These are phyloP conservation scores for Euphorbia lathyris DNA, from an alignment of 345 rosid species.

Conservation along the genomic window DNA sequence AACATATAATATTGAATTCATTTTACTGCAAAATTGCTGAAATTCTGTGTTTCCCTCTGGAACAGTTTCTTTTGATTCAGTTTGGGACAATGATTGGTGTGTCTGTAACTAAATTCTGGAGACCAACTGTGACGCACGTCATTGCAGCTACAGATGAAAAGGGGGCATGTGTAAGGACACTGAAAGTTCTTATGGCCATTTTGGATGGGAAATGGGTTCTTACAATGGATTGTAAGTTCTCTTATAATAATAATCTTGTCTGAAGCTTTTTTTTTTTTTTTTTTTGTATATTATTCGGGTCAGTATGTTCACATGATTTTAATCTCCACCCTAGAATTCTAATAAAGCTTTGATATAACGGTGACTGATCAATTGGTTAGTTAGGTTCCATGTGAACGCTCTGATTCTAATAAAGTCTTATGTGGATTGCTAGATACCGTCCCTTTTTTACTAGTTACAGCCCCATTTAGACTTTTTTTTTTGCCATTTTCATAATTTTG, in stretches of 20 bases:
- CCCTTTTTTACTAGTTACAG: too few relatives aligned
- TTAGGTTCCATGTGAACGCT: too few relatives aligned
- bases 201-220: slow-evolving; percentile 79
- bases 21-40: slow-evolving; percentile 1
- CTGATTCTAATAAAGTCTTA: too few relatives aligned
- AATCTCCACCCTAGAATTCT: too few relatives aligned
- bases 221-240: slow-evolving; percentile 60
- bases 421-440: too few relatives aligned
- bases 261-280: too few relatives aligned
- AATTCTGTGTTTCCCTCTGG: slow-evolving; percentile 2
- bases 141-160: slow-evolving; percentile 64
- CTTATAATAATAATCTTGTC: background rate
- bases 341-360: too few relatives aligned
- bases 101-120: slow-evolving; percentile 66
- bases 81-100: slow-evolving; percentile 55
- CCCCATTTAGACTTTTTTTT: too few relatives aligned
- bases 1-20: background rate
- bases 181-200: slow-evolving; percentile 86
- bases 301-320: too few relatives aligned
- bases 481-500: too few relatives aligned
- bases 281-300: too few relatives aligned
- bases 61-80: slow-evolving; percentile 52
- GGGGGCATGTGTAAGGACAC: slow-evolving; percentile 77
- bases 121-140: slow-evolving; percentile 74
- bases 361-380: too few relatives aligned